phyloP scores from a whole-genome alignment of 352 stramenopile species.

The Pythium utonaiense region DNA sequence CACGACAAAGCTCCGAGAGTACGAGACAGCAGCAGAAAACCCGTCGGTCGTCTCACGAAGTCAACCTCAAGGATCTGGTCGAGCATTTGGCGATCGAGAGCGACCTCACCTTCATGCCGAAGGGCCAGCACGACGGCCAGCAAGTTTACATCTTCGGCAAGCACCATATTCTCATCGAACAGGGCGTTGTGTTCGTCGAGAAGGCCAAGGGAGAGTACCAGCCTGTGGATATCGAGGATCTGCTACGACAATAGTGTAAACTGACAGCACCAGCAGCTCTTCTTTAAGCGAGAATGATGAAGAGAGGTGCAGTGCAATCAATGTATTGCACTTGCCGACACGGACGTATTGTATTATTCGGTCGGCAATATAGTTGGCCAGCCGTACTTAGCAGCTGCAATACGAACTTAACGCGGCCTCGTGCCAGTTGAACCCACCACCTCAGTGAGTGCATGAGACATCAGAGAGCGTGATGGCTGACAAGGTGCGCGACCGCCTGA shows the following conservation, averaged over 20 bases:
- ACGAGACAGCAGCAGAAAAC: conserved; percentile 15
- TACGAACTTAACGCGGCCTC: background rate
- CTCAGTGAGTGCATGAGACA: too few relatives aligned
- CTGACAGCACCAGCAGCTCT: too few relatives aligned
- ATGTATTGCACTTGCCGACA: too few relatives aligned
- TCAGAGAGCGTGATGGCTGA: conserved; percentile 21
- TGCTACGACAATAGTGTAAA: conserved; percentile 37
- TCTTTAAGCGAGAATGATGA: too few relatives aligned
- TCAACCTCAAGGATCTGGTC: conserved; percentile 81
- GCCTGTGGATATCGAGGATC: conserved; percentile 70
- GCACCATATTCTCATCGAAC: conserved; percentile 81
- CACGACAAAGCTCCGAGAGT: background rate
- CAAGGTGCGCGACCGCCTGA: conserved; percentile 47
- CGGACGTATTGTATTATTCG: background rate
- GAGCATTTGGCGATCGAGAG: conserved; percentile 76
- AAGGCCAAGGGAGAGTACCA: conserved; percentile 60
- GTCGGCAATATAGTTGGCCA: background rate
- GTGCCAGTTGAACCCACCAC: conserved; percentile 23
- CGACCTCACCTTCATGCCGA: conserved; percentile 81
- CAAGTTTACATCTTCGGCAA: conserved; percentile 78
- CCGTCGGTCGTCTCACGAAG: conserved; percentile 32
- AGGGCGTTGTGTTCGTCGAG: conserved; percentile 78
- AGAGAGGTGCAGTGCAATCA: too few relatives aligned
- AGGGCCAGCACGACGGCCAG: conserved; percentile 71
- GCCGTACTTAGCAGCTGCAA: conserved; percentile 14